Evolutionary conservation across 176 grass and related monocot species (phyloP).

Genomic region (Ensete ventricosum): DNA sequence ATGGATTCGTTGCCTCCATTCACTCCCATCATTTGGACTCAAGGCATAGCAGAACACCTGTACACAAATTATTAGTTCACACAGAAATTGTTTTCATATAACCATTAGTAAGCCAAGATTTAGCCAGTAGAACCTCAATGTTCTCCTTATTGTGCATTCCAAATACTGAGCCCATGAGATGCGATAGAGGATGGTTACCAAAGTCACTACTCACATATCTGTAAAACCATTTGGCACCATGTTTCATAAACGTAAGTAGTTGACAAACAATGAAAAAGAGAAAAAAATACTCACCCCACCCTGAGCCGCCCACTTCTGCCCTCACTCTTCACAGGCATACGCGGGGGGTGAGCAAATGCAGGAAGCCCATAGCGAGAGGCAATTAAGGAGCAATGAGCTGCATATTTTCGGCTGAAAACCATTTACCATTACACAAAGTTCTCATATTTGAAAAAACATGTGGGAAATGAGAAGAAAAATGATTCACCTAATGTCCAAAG

Average conservation of each 20-base stretch:
- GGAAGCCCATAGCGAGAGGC: slow-evolving; percentile 64
- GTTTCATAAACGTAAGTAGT: not conserved
- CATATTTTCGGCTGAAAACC: slow-evolving; percentile 50
- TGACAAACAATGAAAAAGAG: not conserved
- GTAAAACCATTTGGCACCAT: slow-evolving; percentile 2
- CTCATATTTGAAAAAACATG: not conserved
- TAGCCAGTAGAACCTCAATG: slow-evolving; percentile 41
- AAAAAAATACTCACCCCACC: slow-evolving; percentile 48
- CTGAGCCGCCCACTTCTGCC: slow-evolving; percentile 44
- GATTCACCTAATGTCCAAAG: slow-evolving; percentile 72
- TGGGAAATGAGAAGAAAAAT: not conserved
- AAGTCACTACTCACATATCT: slow-evolving; percentile 92
- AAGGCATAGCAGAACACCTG: slow-evolving; percentile 88
- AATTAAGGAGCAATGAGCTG: slow-evolving; percentile 63
- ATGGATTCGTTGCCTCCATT: slow-evolving; percentile 78
- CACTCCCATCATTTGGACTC: slow-evolving; percentile 77
- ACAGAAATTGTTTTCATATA: too few relatives aligned
- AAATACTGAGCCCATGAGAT: slow-evolving; percentile 91
- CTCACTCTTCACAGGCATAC: slow-evolving; percentile 45
- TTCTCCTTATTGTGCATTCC: slow-evolving; percentile 60
- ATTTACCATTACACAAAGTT: not conserved
- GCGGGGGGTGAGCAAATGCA: slow-evolving; percentile 46
- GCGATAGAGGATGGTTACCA: slow-evolving; percentile 87
- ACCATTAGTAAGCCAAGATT: too few relatives aligned
- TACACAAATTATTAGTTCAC: not conserved